Evolutionary conservation across 805 yeast genomes (phyloP).

Genomic region (Saccharomycopsis babjevae): DNA sequence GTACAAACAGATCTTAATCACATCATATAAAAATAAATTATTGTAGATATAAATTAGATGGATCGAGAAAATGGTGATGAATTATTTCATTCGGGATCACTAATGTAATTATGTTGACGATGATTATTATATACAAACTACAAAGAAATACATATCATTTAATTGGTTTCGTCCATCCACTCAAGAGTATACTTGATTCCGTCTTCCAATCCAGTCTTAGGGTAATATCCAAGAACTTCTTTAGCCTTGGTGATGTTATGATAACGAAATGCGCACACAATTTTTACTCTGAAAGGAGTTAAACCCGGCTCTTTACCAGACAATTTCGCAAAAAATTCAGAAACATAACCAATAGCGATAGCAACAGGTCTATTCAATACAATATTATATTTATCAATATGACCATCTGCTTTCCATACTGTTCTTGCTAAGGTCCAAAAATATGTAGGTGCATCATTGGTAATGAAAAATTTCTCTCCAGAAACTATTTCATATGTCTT

Average conservation of each 20-base stretch:
- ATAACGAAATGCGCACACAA: conserved; percentile 88
- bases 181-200: conserved; percentile 73
- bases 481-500: conserved; percentile 38
- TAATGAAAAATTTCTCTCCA: conserved; percentile 83
- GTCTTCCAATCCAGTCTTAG: conserved; percentile 65
- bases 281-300: conserved; percentile 88
- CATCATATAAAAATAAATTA: background rate
- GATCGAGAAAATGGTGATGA: background rate
- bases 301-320: conserved; percentile 83
- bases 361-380: conserved; percentile 71
- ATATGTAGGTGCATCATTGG: conserved; percentile 90
- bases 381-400: conserved; percentile 56
- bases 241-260: conserved; percentile 89
- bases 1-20: background rate
- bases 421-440: conserved; percentile 96
- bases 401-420: conserved; percentile 95
- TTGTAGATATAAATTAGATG: background rate
- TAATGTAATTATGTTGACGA: background rate
- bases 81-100: background rate
- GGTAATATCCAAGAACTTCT: conserved; percentile 62
- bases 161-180: conserved; percentile 69
- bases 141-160: background rate
- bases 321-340: conserved; percentile 63
- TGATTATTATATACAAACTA: background rate
- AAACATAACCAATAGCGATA: conserved; percentile 65